Evolutionary conservation across 192 early-diverging fungal genomes (phyloP).

Genomic region (Chytriomyces hyalinus): DNA sequence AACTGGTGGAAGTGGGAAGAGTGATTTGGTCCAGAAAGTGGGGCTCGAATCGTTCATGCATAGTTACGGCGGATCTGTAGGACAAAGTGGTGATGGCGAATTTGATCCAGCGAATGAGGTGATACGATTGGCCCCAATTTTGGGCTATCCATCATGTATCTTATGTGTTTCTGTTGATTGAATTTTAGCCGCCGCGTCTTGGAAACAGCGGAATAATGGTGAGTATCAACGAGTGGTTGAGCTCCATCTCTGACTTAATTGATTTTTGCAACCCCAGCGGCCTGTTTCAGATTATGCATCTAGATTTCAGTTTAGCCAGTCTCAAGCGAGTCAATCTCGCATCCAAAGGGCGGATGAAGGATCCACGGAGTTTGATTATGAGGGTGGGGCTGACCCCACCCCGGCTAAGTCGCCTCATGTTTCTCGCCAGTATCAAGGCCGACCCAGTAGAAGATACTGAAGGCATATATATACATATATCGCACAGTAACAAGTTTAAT

Average conservation of each 20-base stretch:
- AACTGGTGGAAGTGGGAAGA: not conserved
- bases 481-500: not conserved
- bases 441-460: not conserved
- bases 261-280: not conserved
- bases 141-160: not conserved
- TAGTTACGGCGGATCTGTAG: not conserved
- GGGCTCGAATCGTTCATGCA: constrained; percentile 20
- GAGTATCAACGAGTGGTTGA: too few relatives aligned
- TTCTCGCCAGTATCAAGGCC: not conserved
- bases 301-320: not conserved
- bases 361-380: not conserved
- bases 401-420: not conserved
- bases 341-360: too few relatives aligned
- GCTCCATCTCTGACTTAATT: not conserved
- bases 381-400: not conserved
- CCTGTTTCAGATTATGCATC: constrained; percentile 9
- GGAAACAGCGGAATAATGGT: constrained; percentile 1
- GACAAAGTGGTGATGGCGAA: not conserved
- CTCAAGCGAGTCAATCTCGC: constrained; percentile 11
- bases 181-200: constrained; percentile 19
- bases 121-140: not conserved
- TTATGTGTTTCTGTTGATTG: not conserved
- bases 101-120: too few relatives aligned
- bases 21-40: not conserved
- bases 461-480: not conserved